These are phyloP conservation scores for Abrus precatorius DNA, from an alignment of 306 rosid species.

Conservation along the genomic window DNA sequence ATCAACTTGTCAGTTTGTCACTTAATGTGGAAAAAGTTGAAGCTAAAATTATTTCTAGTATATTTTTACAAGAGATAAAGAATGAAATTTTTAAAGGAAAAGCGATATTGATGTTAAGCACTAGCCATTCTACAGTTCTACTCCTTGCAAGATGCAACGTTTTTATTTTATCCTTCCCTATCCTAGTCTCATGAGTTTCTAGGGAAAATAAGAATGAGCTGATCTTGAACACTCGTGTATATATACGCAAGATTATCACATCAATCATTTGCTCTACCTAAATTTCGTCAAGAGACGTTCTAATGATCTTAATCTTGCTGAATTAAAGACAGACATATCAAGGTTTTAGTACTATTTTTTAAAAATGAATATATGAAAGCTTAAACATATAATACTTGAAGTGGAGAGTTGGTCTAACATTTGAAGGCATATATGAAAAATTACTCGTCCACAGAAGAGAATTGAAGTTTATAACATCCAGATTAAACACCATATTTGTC, in stretches of 20 bases:
- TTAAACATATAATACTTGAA: not conserved
- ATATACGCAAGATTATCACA: not conserved
- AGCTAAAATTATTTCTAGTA: not conserved
- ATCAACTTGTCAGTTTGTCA: not conserved
- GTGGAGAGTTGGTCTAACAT: not conserved
- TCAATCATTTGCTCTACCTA: conserved; percentile 1
- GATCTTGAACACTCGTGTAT: not conserved
- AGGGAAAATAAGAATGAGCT: not conserved
- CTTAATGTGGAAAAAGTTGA: not conserved
- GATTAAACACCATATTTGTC: not conserved
- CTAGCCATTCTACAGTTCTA: not conserved
- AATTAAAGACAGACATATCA: not conserved
- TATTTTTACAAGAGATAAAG: not conserved
- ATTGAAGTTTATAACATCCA: not conserved
- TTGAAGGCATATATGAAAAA: not conserved
- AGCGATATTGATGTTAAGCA: not conserved
- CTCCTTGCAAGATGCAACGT: not conserved
- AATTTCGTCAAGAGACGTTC: not conserved
- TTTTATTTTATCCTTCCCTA: not conserved
- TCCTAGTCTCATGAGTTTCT: not conserved
- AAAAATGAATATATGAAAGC: not conserved
- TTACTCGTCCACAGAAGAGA: not conserved
- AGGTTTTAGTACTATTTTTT: not conserved
- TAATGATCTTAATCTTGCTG: not conserved
- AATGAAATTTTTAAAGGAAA: not conserved